Evolutionary conservation across 129 eudicot genomes (phyloP).

Genomic region (Centrapalus pauciflorus): DNA sequence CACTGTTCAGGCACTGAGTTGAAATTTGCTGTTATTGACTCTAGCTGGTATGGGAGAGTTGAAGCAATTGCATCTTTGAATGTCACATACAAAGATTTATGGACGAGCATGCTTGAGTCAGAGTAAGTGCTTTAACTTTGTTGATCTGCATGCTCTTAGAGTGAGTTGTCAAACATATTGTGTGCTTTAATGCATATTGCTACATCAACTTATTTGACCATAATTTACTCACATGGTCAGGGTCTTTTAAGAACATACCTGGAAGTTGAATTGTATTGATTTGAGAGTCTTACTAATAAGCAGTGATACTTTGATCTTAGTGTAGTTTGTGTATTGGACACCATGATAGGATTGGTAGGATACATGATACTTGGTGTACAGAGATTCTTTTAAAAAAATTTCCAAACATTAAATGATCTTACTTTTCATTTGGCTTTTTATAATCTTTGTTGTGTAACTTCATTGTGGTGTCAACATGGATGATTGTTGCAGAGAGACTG

Average conservation of each 20-base stretch:
- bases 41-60: constrained; percentile 45
- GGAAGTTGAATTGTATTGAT: background rate
- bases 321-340: background rate
- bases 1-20: constrained; percentile 44
- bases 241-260: background rate
- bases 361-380: background rate
- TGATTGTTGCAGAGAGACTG: constrained; percentile 23
- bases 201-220: background rate
- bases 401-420: background rate
- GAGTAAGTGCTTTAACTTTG: constrained; percentile 43
- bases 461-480: constrained; percentile 33
- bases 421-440: background rate
- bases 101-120: constrained; percentile 40
- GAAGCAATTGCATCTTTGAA: constrained; percentile 56
- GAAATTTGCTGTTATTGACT: constrained; percentile 39
- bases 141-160: background rate
- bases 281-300: background rate
- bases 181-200: background rate
- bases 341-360: background rate
- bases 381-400: background rate
- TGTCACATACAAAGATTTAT: constrained; percentile 55
- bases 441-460: constrained; percentile 2
- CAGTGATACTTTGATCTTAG: background rate
- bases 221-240: background rate
- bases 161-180: background rate